Evolutionary conservation across 352 stramenopile species (phyloP), one percentile per base, ranked within the genome.

Genomic region (Pythium aquatile): DNA sequence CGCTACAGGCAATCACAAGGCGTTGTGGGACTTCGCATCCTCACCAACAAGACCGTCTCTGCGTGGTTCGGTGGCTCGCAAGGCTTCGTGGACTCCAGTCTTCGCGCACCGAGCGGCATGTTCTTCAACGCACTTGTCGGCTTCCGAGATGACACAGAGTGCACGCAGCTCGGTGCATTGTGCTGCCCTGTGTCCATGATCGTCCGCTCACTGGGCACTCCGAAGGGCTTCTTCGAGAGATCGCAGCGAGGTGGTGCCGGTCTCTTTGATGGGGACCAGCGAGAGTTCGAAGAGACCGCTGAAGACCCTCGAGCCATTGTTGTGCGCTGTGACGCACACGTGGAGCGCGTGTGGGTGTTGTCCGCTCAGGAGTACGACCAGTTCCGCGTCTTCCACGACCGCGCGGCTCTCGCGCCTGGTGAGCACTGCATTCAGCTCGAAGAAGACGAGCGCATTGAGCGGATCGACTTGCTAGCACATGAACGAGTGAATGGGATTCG

Each of bases 401-500:
- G 57, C n/a, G 4, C 28, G 28, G 49, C 63, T 17, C 44, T 70
- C 4, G 56, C 47, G 10, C 33, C 16, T 29, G 47, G 60, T 16
- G 63, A 70, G 51, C 48, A 61, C 44, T 65, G 49, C 44, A 24
- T 70, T 10, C 55, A 56, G 49, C 54, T 70, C 1, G 17, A 20
- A 1, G 24, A 14, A 2, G 39, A 20, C 17, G 63, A 70, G 49
- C 26, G 48, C 16, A 54, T 70, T 26, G 46, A 47, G 9, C 7
- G 35, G 4, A 52, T 70, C 7, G 49, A 65, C 6, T 53, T 70
- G 29, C 58, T 58, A 9, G 61, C 56, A 26, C 64, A 66, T 20
- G 17, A 70, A 33, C 55, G 65, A n/a, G 64, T 70, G 8, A 70
- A 70, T 24, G 56, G 56, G 13, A n/a, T 70, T 32, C 64, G 64